phyloP scores from a whole-genome alignment of 768 basidiomycete genomes.

The Myochromella boudieri region DNA sequence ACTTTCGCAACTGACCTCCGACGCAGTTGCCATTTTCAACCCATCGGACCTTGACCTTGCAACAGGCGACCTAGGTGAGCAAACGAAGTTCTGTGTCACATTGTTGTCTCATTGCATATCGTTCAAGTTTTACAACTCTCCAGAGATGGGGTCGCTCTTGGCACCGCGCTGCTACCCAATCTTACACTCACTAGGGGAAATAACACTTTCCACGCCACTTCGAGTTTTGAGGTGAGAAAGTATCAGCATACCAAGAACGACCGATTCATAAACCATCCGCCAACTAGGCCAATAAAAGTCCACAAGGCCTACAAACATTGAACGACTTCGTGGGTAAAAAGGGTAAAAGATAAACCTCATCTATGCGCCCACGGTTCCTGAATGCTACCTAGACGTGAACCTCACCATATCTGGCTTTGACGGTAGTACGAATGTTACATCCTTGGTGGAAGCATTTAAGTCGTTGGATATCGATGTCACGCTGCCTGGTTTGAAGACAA shows the following conservation, averaged over 20 bases:
- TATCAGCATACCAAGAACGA: slow-evolving; percentile 1
- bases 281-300: slow-evolving; percentile 55
- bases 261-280: background rate
- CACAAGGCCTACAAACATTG: slow-evolving; percentile 60
- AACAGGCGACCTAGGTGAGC: slow-evolving; percentile 62
- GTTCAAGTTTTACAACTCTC: slow-evolving; percentile 53
- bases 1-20: background rate
- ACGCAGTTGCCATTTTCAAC: slow-evolving; percentile 59
- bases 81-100: background rate
- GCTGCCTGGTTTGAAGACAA: slow-evolving; percentile 60
- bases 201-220: slow-evolving; percentile 52
- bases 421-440: slow-evolving; percentile 58
- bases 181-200: slow-evolving; percentile 59
- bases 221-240: slow-evolving; percentile 49
- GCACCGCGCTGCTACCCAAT: slow-evolving; percentile 62
- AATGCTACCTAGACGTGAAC: slow-evolving; percentile 42
- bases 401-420: slow-evolving; percentile 58
- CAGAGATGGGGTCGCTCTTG: slow-evolving; percentile 50
- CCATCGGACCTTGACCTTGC: slow-evolving; percentile 65
- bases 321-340: slow-evolving; percentile 66
- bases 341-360: slow-evolving; percentile 29
- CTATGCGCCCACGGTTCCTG: background rate
- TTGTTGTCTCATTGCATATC: background rate
- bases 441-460: slow-evolving; percentile 61
- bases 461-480: slow-evolving; percentile 53